phyloP scores from a whole-genome alignment of 129 eudicot genomes.

The Apium graveolens region DNA sequence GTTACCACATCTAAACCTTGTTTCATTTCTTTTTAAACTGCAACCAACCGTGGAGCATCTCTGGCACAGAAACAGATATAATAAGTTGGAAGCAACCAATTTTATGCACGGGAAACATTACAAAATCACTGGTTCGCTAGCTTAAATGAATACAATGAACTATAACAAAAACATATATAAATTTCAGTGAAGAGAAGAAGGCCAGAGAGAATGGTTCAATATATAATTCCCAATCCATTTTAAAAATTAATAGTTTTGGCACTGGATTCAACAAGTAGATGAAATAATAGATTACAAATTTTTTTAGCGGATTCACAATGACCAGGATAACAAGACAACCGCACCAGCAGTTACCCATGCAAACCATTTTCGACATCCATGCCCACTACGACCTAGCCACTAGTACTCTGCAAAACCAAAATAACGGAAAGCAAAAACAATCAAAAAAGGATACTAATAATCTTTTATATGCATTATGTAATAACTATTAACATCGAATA shows the following conservation, averaged over 20 bases:
- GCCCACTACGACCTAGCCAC: background rate
- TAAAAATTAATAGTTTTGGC: background rate
- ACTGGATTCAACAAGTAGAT: background rate
- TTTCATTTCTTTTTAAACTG: conserved; percentile 69
- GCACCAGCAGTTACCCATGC: background rate
- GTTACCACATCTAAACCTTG: conserved; percentile 60
- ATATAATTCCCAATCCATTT: background rate
- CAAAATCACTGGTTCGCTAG: background rate
- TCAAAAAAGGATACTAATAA: background rate
- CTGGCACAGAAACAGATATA: conserved; percentile 24
- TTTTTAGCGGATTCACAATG: background rate
- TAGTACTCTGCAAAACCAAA: background rate
- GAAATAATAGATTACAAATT: no score
- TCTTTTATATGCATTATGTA: no score
- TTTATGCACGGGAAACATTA: background rate
- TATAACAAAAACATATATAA: background rate
- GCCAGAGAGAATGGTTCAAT: background rate
- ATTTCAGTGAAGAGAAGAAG: background rate
- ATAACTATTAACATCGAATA: no score
- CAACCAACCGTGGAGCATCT: conserved; percentile 62
- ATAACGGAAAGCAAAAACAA: background rate
- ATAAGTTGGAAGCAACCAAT: background rate
- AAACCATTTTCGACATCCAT: background rate
- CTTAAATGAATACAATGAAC: no score
- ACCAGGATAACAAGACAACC: background rate